Conservation (phyloP, 225 moss, liverwort and hornwort species). For the Bryum argenteum region DNA sequence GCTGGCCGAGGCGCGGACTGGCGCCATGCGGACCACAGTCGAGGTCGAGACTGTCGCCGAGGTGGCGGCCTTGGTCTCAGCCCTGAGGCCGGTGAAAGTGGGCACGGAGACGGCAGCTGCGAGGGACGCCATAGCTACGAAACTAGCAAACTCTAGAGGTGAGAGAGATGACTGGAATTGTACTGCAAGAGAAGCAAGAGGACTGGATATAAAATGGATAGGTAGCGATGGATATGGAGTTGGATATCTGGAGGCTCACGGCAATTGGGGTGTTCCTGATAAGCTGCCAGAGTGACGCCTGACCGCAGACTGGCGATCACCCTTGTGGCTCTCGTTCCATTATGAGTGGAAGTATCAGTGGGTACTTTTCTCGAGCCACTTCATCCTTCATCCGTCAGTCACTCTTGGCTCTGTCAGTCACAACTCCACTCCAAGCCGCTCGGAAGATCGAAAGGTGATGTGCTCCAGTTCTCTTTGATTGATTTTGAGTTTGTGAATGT, state of each 20-base stretch:
- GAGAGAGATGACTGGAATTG: neutral
- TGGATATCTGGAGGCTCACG: neutral
- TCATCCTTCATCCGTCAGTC: no score
- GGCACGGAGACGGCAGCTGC: conserved; percentile 50
- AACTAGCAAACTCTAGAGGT: neutral
- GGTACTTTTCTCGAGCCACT: no score
- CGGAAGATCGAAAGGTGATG: no score
- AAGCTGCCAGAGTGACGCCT: neutral
- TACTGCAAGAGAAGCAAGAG: neutral
- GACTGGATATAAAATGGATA: neutral
- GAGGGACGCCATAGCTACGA: conserved; percentile 50
- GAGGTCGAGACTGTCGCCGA: neutral
- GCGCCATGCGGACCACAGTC: conserved; percentile 61
- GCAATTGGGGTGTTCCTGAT: conserved; percentile 10
- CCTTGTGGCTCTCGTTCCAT: neutral
- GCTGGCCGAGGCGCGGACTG: conserved; percentile 36
- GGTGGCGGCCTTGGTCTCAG: neutral
- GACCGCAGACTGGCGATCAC: neutral
- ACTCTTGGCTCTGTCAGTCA: no score
- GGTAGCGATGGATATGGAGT: neutral
- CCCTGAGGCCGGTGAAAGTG: conserved; percentile 42
- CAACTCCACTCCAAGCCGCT: no score
- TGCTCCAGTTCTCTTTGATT: no score
- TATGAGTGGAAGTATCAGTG: neutral
- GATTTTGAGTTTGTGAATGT: no score